Evolutionary conservation across 2,329 filamentous ascomycete genomes (phyloP).

Genomic region (Stagonosporopsis vannaccii): DNA sequence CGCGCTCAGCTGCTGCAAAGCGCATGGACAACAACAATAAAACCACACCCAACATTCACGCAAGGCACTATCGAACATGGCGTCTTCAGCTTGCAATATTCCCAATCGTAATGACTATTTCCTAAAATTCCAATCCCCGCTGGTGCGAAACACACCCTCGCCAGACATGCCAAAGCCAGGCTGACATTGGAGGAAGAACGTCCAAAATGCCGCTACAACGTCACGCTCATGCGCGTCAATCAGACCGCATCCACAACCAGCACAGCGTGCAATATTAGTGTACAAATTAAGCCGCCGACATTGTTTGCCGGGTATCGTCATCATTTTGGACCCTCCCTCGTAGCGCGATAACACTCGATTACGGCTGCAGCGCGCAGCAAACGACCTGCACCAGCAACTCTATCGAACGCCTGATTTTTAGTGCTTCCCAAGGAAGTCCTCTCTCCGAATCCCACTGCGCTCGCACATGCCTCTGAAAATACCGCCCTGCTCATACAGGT

Average conservation of each 20-base stretch:
- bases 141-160: slow-evolving; percentile 16
- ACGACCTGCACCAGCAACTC: background rate
- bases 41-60: background rate
- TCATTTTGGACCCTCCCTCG: slow-evolving; percentile 5
- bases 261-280: slow-evolving; percentile 22
- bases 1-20: slow-evolving; percentile 2
- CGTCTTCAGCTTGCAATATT: slow-evolving; percentile 1
- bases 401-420: slow-evolving; percentile 7
- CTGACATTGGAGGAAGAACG: slow-evolving; percentile 10
- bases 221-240: slow-evolving; percentile 25
- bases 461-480: slow-evolving; percentile 94
- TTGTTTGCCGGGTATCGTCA: background rate
- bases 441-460: slow-evolving; percentile 73
- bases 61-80: slow-evolving; percentile 4
- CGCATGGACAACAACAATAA: background rate
- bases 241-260: slow-evolving; percentile 8
- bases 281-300: slow-evolving; percentile 22
- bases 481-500: slow-evolving; percentile 74
- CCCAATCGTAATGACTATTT: background rate
- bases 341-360: slow-evolving; percentile 8
- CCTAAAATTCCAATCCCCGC: background rate
- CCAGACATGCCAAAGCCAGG: slow-evolving; percentile 9
- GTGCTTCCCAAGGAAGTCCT: slow-evolving; percentile 53
- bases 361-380: background rate
- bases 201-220: slow-evolving; percentile 29